Base-by-base conservation (phyloP, 2,329 filamentous ascomycete genomes). In the Sporothrix phasma region DNA sequence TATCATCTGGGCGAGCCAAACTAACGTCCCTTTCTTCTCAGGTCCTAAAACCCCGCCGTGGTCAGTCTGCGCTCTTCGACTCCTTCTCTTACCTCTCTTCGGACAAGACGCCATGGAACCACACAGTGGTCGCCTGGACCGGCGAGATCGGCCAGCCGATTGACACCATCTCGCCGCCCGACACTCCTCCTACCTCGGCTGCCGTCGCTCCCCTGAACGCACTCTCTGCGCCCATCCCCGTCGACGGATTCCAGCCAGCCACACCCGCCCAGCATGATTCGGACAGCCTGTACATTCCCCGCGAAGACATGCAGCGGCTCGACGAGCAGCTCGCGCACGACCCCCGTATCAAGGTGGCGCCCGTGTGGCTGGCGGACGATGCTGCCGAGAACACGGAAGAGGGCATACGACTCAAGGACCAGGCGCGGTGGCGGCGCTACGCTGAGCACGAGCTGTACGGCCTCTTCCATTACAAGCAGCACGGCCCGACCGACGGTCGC, bases 381-480 rank as follows among this genome's bases (percentile, higher is more conserved):
- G 79, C 82, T 11, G 41, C 26, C 3, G 88, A 93, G 68, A 81
- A 84, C 6, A 74, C 76, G 51, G 80, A 84, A 0, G 82, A 89
- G 41, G 89, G 90, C 45, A 84, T 92, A 61, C 79, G 84, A 43
- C 79, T 97, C 68, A 89, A 88, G 70, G 89, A 96, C 70, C 92
- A 97, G 77, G 80, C 81, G 37, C 82, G 92, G 68, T 97, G 94
- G 93, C 84, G 92, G 68, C 84, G 89, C 46, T 97, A 94, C 75
- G 91, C 92, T 17, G 92, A 97, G 77, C 87, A 92, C 72, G 90
- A 96, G 70, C 81, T 97, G 31, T 97, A 96, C 77, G 92, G 90
- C 1, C 82, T 97, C 10, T 92, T 97, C 73, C 93, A 97, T 76
- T 97, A 97, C 81, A 96, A 96, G 77, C 90, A 94, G 72, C 90